Evolutionary conservation across 2,329 filamentous ascomycete species (phyloP).

Genomic region (Chrysoporthe deuterocubensis): DNA sequence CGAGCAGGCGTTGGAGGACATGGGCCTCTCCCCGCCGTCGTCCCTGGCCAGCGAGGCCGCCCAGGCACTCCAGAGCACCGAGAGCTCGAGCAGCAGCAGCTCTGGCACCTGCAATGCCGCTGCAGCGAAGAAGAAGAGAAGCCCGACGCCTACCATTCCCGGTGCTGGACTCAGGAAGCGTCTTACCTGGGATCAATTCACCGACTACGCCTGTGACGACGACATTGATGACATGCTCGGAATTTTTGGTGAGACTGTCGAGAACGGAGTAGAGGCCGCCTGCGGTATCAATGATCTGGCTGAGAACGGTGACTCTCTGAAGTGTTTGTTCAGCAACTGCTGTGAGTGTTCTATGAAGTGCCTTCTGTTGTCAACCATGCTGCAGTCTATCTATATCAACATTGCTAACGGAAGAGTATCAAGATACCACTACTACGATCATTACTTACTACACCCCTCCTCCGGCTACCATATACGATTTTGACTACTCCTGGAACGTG

Average conservation of each 20-base stretch:
- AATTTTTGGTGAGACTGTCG: neutral
- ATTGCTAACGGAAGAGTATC: neutral
- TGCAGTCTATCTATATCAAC: no score
- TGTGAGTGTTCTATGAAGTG: neutral
- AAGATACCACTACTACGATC: neutral
- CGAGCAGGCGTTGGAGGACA: neutral
- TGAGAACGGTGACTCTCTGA: neutral
- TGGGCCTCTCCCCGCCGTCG: neutral
- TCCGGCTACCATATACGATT: neutral
- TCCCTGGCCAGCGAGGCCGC: constrained; percentile 5
- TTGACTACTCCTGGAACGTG: constrained; percentile 12
- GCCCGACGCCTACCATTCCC: neutral
- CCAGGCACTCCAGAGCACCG: neutral
- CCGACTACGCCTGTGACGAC: constrained; percentile 4
- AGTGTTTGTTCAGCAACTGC: constrained; percentile 1
- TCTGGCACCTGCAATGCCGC: constrained; percentile 1
- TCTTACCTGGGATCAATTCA: constrained; percentile 6
- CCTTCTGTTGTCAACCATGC: neutral
- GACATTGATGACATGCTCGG: constrained; percentile 3
- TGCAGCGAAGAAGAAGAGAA: neutral
- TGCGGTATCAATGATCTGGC: neutral
- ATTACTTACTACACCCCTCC: constrained; percentile 2
- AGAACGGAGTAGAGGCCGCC: neutral
- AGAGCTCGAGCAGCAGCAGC: constrained; percentile 2
- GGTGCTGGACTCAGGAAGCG: constrained; percentile 7